A percentile compares a stretch with the other conserved stretches of the same genome.
These are phyloP conservation scores for Stropharia rugosoannulata DNA, from an alignment of 768 basidiomycete species.

Conservation along the genomic window DNA sequence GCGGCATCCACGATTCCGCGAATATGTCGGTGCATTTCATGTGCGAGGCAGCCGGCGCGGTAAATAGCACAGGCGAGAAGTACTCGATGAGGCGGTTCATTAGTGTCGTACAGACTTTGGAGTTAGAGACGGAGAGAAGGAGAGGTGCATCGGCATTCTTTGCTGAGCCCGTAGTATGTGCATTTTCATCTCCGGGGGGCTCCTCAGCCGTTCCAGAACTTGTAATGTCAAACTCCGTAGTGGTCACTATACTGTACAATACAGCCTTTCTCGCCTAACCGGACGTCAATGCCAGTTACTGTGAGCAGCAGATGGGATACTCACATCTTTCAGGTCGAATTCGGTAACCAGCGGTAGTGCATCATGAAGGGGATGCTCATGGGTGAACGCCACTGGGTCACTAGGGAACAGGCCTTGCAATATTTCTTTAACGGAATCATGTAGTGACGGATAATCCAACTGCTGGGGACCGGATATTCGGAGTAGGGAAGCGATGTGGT, in stretches of 20 bases:
- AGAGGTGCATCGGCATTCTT: neutral
- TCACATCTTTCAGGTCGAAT: slow-evolving; percentile 48
- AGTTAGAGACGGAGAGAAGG: slow-evolving; percentile 26
- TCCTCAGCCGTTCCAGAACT: slow-evolving; percentile 14
- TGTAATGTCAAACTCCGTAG: slow-evolving; percentile 51
- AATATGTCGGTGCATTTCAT: slow-evolving; percentile 74
- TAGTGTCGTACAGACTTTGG: slow-evolving; percentile 44
- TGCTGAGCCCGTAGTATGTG: neutral
- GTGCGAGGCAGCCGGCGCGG: slow-evolving; percentile 34
- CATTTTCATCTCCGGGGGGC: slow-evolving; percentile 2
- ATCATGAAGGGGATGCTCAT: slow-evolving; percentile 44
- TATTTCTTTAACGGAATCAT: slow-evolving; percentile 40
- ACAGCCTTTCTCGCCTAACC: slow-evolving; percentile 59
- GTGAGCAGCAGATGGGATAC: slow-evolving; percentile 19
- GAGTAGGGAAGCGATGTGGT: slow-evolving; percentile 48
- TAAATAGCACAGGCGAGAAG: slow-evolving; percentile 75
- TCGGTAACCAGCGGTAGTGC: slow-evolving; percentile 51
- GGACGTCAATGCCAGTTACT: neutral
- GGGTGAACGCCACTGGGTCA: slow-evolving; percentile 37
- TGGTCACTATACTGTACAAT: slow-evolving; percentile 63
- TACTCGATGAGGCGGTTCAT: slow-evolving; percentile 58
- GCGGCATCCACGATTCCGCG: slow-evolving; percentile 69
- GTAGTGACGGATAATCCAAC: slow-evolving; percentile 56
- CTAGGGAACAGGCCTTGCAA: slow-evolving; percentile 49
- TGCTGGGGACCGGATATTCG: slow-evolving; percentile 55